phyloP scores from a whole-genome alignment of 257 asterid species.

The Pogostemon cablin region DNA sequence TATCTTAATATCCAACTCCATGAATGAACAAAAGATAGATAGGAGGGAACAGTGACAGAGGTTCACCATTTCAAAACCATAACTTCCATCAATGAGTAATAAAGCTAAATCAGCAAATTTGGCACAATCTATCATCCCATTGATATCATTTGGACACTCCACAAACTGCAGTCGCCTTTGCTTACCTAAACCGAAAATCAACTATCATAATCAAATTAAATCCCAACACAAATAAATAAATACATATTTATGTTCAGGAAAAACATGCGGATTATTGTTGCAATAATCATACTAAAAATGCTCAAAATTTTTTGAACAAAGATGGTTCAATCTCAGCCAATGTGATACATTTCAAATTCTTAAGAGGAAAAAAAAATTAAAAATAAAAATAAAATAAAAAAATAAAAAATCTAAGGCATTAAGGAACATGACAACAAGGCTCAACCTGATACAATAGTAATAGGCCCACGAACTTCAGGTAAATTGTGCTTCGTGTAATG shows the following conservation, averaged over 20 bases:
- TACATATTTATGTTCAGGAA: background rate
- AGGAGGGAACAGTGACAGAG: background rate
- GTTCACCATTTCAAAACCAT: slow-evolving; percentile 98
- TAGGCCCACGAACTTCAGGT: slow-evolving; percentile 95
- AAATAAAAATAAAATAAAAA: background rate
- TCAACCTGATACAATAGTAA: slow-evolving; percentile 94
- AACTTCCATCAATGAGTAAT: slow-evolving; percentile 96
- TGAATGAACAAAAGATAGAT: background rate
- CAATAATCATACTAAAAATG: background rate
- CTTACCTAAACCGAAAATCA: slow-evolving; percentile 63
- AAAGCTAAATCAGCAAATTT: slow-evolving; percentile 91
- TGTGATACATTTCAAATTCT: slow-evolving; percentile 5
- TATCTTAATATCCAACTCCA: background rate
- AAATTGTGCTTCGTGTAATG: slow-evolving; percentile 92
- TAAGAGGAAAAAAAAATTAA: background rate
- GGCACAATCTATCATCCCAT: slow-evolving; percentile 99
- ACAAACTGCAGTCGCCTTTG: slow-evolving; percentile 89
- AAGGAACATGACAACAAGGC: slow-evolving; percentile 8
- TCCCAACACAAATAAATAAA: background rate
- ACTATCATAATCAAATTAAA: slow-evolving; percentile 13
- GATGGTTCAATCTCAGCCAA: slow-evolving; percentile 9
- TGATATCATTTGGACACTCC: slow-evolving; percentile 98
- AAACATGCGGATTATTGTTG: background rate
- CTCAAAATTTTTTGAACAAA: background rate
- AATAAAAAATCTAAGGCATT: background rate